phyloP scores from a whole-genome alignment of 1,139 yeast genomes.

The Taphrina wiesneri region DNA sequence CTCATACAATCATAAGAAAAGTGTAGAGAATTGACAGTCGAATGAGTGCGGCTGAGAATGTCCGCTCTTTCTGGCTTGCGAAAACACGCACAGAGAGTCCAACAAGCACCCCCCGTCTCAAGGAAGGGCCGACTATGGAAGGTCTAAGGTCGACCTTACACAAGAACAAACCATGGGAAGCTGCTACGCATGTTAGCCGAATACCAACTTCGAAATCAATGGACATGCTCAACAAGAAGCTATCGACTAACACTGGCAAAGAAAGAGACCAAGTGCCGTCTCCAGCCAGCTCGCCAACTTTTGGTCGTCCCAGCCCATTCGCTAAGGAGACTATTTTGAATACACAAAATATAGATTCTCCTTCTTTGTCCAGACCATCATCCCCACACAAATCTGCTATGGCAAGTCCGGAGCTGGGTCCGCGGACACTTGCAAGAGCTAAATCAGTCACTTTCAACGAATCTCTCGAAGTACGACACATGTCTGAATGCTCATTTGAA shows the following conservation, averaged over 20 bases:
- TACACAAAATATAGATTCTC: neutral
- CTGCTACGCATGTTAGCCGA: neutral
- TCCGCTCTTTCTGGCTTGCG: slow-evolving; percentile 27
- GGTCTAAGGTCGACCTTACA: slow-evolving; percentile 13
- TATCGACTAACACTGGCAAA: neutral
- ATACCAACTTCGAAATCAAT: neutral
- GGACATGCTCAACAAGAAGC: slow-evolving; percentile 11
- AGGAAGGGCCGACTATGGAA: slow-evolving; percentile 26
- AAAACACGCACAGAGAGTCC: slow-evolving; percentile 11
- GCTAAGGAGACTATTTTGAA: neutral
- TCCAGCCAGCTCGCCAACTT: slow-evolving; percentile 1
- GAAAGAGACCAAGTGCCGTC: neutral
- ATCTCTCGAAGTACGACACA: slow-evolving; percentile 27
- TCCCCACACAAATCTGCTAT: slow-evolving; percentile 22
- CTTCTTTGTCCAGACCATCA: neutral
- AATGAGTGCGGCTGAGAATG: slow-evolving; percentile 22
- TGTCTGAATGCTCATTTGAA: slow-evolving; percentile 31
- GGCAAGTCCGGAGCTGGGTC: slow-evolving; percentile 13
- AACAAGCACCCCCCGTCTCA: slow-evolving; percentile 2
- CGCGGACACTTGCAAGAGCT: slow-evolving; percentile 1
- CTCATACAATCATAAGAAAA: too few relatives aligned
- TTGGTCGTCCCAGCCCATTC: neutral
- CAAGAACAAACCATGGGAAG: neutral
- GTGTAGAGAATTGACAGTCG: neutral
- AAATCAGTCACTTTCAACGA: slow-evolving; percentile 31